Base-by-base conservation (phyloP, 768 basidiomycete species). In the Pleurotus sapidus region DNA sequence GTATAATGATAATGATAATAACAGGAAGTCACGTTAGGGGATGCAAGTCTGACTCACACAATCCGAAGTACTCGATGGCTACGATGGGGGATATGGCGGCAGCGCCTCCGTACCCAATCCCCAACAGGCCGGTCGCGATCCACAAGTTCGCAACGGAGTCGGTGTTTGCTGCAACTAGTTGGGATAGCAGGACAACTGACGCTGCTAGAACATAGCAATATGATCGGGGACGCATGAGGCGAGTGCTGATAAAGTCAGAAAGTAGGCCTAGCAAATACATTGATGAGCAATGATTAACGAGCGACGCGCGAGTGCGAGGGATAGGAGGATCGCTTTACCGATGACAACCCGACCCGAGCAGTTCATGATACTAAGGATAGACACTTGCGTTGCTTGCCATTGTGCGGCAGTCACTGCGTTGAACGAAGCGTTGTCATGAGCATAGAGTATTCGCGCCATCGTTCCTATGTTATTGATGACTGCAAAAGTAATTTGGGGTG, bases 381-480 rank as follows among this genome's bases (percentile, higher is more conserved):
- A 92, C 1, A 97, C 95, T 64, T 97, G 93, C 3, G 83, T 76
- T 0, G 91, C 85, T 74, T 97, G 95, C 83, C 87, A 89, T 53
- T 81, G 79, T 0, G 86, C 78, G 0, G 90, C 86, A 59, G 82
- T 80, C 0, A 80, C 66, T 15, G 83, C 81, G 62, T 92, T 84
- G 65, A 89, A 93, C 2, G 76, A 64, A 0, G 80, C 70, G 46
- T 84, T 79, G 4, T 80, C 81, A 56, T 86, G 76, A 1, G 84
- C 81, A 61, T 84, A 88, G 24, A 89, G 73, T 0, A 88, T 87
- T 63, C 88, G 82, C 0, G 89, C 76, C 48, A 90, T 86, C 3
- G 84, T 80, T 39, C 91, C 88, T 11, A 85, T 88, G 62, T 92
- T 92, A 70, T 91, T 92, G 72, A 92, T 91, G 64, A 84, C 87